A percentile compares a stretch with the other conserved stretches of the same genome.
Evolutionary conservation across 768 basidiomycete genomes (phyloP).

Genomic region (Kwoniella dejecticola): DNA sequence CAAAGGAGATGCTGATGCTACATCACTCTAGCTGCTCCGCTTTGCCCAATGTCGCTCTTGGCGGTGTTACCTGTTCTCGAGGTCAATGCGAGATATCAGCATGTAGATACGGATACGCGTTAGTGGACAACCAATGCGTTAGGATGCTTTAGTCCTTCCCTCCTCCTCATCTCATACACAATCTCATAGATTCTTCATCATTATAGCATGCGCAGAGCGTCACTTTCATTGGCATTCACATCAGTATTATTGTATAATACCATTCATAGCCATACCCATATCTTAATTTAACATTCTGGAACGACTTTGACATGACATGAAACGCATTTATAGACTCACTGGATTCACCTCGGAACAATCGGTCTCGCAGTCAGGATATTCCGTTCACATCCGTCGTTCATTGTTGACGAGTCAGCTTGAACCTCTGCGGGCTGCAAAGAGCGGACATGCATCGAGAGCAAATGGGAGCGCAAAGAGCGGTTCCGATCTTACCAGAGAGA

Average conservation of each 20-base stretch:
- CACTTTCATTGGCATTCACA: not conserved
- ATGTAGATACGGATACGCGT: conserved; percentile 13
- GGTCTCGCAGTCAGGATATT: too few relatives aligned
- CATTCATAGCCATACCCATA: not conserved
- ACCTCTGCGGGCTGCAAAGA: too few relatives aligned
- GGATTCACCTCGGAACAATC: too few relatives aligned
- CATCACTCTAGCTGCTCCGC: conserved; percentile 2
- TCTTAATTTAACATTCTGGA: not conserved
- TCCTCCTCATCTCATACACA: not conserved
- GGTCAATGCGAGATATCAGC: conserved; percentile 16
- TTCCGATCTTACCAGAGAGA: not conserved
- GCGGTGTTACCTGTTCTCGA: conserved; percentile 13
- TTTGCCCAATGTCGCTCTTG: conserved; percentile 10
- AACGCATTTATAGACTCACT: not conserved
- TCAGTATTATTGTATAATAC: conserved; percentile 1
- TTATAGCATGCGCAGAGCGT: not conserved
- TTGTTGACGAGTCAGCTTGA: too few relatives aligned
- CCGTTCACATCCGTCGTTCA: not conserved
- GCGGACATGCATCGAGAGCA: too few relatives aligned
- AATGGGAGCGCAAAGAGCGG: too few relatives aligned
- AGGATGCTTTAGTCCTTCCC: conserved; percentile 5
- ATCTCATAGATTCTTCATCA: not conserved
- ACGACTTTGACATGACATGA: conserved; percentile 1
- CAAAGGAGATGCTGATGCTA: not conserved
- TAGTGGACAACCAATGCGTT: conserved; percentile 11